Percentiles rank a stretch among this genome's conserved stretches.
Evolutionary conservation across 2,329 filamentous ascomycete species (phyloP).

Genomic region (Dendryphion nanum): DNA sequence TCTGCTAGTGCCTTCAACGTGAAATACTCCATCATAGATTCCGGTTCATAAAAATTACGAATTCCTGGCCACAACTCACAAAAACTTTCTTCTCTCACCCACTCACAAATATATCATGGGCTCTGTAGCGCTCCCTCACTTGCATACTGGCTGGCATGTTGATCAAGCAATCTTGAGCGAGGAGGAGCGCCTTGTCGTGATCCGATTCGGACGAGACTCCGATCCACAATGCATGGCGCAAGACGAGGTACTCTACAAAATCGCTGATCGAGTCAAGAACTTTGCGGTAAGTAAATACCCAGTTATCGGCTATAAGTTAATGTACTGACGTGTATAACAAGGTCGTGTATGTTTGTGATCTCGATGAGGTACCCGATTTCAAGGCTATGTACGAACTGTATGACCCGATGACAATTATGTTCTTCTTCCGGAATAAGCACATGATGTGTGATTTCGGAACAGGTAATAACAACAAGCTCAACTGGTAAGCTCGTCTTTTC

Average conservation of each 20-base stretch:
- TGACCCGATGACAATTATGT: slow-evolving; percentile 94
- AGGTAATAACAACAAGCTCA: slow-evolving; percentile 98
- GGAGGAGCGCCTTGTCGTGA: slow-evolving; percentile 89
- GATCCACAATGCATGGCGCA: slow-evolving; percentile 79
- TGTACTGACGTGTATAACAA: too few species aligned
- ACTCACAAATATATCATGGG: too few species aligned
- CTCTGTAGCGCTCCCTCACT: slow-evolving; percentile 88
- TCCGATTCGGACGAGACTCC: slow-evolving; percentile 86
- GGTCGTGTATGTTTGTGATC: slow-evolving; percentile 85
- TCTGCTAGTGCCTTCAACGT: too few species aligned
- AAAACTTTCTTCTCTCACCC: too few species aligned
- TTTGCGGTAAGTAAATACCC: slow-evolving; percentile 55
- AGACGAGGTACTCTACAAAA: slow-evolving; percentile 92
- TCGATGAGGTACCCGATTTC: slow-evolving; percentile 66
- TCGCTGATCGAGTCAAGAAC: slow-evolving; percentile 91
- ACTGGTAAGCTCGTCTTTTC: too few species aligned
- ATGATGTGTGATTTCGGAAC: slow-evolving; percentile 98
- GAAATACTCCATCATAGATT: too few species aligned
- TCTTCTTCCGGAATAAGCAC: slow-evolving; percentile 97
- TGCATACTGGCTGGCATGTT: slow-evolving; percentile 93
- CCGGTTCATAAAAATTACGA: too few species aligned
- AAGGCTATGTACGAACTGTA: slow-evolving; percentile 93
- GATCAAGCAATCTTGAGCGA: slow-evolving; percentile 81
- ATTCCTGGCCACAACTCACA: too few species aligned
- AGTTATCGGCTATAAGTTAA: too few species aligned